These are phyloP conservation scores for Penicillium concentricum DNA, from an alignment of 2,329 filamentous ascomycete genomes.

Conservation along the genomic window DNA sequence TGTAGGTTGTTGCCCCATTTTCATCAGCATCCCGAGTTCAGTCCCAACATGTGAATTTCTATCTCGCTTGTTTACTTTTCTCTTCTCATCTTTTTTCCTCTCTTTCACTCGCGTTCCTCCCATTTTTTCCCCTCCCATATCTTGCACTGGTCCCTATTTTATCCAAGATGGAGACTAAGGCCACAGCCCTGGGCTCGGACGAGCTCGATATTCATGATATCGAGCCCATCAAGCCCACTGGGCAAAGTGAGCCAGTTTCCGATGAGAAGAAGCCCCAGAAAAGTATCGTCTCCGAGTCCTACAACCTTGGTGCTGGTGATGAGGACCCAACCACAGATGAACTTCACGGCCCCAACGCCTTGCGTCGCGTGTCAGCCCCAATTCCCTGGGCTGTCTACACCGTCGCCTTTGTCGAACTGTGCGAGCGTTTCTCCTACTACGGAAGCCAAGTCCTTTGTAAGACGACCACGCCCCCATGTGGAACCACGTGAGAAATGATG, in stretches of 20 bases:
- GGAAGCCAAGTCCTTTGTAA: slow-evolving; percentile 48
- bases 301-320: background rate
- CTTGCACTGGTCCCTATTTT: background rate
- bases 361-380: slow-evolving; percentile 33
- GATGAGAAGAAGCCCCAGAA: too few species aligned
- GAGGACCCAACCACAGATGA: background rate
- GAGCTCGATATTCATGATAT: background rate
- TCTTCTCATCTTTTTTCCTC: too few species aligned
- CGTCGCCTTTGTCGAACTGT: slow-evolving; percentile 70
- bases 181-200: background rate
- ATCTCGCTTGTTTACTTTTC: background rate
- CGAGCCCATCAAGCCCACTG: background rate
- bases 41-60: background rate
- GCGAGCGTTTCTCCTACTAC: slow-evolving; percentile 76
- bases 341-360: background rate
- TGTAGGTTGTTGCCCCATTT: background rate
- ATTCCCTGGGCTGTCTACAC: slow-evolving; percentile 67
- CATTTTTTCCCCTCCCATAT: background rate
- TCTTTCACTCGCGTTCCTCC: background rate
- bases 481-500: background rate
- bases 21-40: too few species aligned
- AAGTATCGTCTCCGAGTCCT: background rate
- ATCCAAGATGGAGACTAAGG: background rate
- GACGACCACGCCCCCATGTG: background rate
- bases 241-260: background rate